These are phyloP conservation scores for Rutidosis leptorrhynchoides DNA, from an alignment of 129 eudicot species.

Conservation along the genomic window DNA sequence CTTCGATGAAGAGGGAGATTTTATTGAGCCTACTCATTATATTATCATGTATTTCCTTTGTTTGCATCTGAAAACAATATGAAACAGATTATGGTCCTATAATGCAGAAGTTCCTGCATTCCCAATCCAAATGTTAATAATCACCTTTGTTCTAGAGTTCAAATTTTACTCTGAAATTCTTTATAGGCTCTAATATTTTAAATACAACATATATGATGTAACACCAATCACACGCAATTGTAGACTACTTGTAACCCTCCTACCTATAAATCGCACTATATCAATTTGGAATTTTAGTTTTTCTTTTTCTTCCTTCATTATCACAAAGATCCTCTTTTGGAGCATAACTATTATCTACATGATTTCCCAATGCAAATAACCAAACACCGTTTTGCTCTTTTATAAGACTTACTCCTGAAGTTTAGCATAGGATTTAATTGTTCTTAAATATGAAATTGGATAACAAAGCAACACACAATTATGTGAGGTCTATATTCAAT, in stretches of 20 bases:
- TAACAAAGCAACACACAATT: too few species aligned
- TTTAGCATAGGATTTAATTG: neutral
- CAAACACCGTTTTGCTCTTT: too few species aligned
- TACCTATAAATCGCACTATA: too few species aligned
- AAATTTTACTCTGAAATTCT: neutral
- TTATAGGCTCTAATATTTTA: too few species aligned
- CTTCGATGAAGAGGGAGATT: conserved; percentile 96
- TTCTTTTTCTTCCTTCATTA: too few species aligned
- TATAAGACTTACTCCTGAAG: too few species aligned
- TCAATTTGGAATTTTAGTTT: too few species aligned
- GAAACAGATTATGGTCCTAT: conserved; percentile 95
- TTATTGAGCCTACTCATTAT: conserved; percentile 91
- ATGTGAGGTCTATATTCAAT: neutral
- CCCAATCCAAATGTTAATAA: conserved; percentile 10
- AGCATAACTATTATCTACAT: neutral
- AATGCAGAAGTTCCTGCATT: conserved; percentile 88
- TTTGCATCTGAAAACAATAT: conserved; percentile 80
- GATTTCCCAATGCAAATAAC: too few species aligned
- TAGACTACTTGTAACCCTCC: too few species aligned
- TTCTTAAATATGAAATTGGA: neutral
- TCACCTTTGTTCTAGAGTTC: neutral
- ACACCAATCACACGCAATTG: too few species aligned
- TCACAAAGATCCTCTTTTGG: too few species aligned
- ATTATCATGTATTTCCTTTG: conserved; percentile 85
- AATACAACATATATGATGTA: too few species aligned